Base-by-base conservation (phyloP, 1,139 yeast species). In the Schizosaccharomyces versatilis region DNA sequence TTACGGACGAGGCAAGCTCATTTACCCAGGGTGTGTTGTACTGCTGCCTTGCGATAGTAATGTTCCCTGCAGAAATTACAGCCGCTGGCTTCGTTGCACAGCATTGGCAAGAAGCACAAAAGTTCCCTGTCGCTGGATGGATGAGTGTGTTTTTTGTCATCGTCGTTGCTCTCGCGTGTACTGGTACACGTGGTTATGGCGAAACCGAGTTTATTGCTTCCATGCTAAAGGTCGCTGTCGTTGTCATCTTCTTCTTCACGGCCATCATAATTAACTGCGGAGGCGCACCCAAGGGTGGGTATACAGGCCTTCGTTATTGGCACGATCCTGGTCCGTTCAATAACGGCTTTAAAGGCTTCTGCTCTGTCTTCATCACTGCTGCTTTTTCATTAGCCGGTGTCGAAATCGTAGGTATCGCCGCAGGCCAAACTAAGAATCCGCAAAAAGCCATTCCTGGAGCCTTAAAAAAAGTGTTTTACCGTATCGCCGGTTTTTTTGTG, bases 381-480 rank as follows among this genome's bases (percentile, higher is more conserved):
- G 83, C 9, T 65, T 44, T 19, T 44, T 44, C 49, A 15, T 14
- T 44, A 8, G 7, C 38, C 1, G 49, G 49, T 44, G 51, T 85
- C n/a, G 94, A 83, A 68, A 71, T 81, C 62, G 77, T 77, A 52
- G 80, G 79, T 65, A 77, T 82, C 62, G 80, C 85, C 17, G 82
- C 82, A 62, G 84, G 84, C 58, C 94, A 83, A 69, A 80, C 86
- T 58, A 72, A 75, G 61, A 77, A 82, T 66, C 93, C 93, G 60
- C 74, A 90, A 68, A 73, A 74, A 62, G 75, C 81, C 59, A 80
- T 83, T 61, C 90, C 90, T 62, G 78, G 76, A 66, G 93, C 94
- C 54, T 78, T 82, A 64, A 80, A 73, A 65, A 72, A 80, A 66
- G 82, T 86, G 36, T 78, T 83, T 65, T 81, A 77, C 73, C 81